Evolutionary conservation across 73 alveolate species (phyloP), one percentile per base, ranked within the genome.

Genomic region (Tetrahymena malaccensis): DNA sequence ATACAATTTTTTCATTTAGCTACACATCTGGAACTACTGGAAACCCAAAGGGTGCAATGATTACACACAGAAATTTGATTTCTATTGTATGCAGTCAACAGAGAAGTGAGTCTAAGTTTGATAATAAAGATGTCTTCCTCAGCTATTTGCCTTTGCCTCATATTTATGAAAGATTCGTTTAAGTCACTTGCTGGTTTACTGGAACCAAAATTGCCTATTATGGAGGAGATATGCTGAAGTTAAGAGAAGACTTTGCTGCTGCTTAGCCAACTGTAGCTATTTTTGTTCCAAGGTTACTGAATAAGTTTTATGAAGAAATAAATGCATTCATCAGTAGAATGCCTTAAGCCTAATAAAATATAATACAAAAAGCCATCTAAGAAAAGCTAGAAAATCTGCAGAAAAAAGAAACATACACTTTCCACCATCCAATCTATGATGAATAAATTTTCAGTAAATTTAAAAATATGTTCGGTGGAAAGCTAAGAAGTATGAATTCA

Each of bases 121-220:
- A 98, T 97, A 40, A 98, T 16, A 95, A 83, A 55, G 99, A 99
- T 97, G 96, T 95, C 83, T 97, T 97, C 96, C 93, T 99, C 94
- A 97, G 99, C 31, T 99, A 98, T 96, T 95, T 99, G 43, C 99
- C 99, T 27, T 95, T 98, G 55, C 99, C 99, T 5, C 99, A 99
- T 96, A 97, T 99, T 43, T 96, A 98, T 96, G 99, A 99, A 94
- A 97, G 99, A 94, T 89, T 97, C 93, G 96, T 97, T 93, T 93
- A 97, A 22, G 93, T 94, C 4, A 98, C 97, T 55, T 40, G 97
- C 93, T 43, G 96, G 27, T 97, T 85, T 40, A 94, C 95, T 35
- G 99, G 99, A 15, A 98, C 96, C 10, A 89, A 96, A 25, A 97
- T 97, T 16, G 99, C 99, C 0, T 97, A 97, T 96, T 99, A 96